A percentile compares a stretch with the other conserved stretches of the same genome.
phyloP scores from a whole-genome alignment of 116 monocot genomes.

The Iris pallida region DNA sequence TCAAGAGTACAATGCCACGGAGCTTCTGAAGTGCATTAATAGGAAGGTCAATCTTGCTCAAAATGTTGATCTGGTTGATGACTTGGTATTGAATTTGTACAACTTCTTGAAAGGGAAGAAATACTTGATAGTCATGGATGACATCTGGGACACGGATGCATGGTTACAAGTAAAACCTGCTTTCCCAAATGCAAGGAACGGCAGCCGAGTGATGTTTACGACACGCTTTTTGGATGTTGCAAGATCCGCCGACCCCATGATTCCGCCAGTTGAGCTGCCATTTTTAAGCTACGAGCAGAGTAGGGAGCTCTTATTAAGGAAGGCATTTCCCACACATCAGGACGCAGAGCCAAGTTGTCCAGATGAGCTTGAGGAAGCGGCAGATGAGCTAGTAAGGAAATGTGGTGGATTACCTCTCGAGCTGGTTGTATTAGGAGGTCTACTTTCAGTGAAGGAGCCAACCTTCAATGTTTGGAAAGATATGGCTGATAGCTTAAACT shows the following conservation, averaged over 20 bases:
- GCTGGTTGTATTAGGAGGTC: slow-evolving; percentile 22
- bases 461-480: background rate
- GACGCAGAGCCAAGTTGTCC: background rate
- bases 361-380: slow-evolving; percentile 10
- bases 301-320: slow-evolving; percentile 25
- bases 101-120: slow-evolving; percentile 8
- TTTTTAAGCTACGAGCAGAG: slow-evolving; percentile 16
- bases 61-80: background rate
- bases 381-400: background rate
- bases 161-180: slow-evolving; percentile 11
- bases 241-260: background rate
- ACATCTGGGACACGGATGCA: slow-evolving; percentile 23
- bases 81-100: slow-evolving; percentile 1
- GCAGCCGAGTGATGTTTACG: slow-evolving; percentile 35
- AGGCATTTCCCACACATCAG: slow-evolving; percentile 12
- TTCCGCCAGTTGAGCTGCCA: background rate
- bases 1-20: background rate
- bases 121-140: slow-evolving; percentile 38
- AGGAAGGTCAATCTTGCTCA: background rate
- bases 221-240: slow-evolving; percentile 24
- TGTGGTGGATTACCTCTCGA: slow-evolving; percentile 30
- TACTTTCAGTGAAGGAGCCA: slow-evolving; percentile 14
- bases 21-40: background rate
- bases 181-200: slow-evolving; percentile 21
- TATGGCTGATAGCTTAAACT: slow-evolving; percentile 8